Evolutionary conservation across 2,329 filamentous ascomycete genomes (phyloP).

Genomic region (Hypomyces rosellus): DNA sequence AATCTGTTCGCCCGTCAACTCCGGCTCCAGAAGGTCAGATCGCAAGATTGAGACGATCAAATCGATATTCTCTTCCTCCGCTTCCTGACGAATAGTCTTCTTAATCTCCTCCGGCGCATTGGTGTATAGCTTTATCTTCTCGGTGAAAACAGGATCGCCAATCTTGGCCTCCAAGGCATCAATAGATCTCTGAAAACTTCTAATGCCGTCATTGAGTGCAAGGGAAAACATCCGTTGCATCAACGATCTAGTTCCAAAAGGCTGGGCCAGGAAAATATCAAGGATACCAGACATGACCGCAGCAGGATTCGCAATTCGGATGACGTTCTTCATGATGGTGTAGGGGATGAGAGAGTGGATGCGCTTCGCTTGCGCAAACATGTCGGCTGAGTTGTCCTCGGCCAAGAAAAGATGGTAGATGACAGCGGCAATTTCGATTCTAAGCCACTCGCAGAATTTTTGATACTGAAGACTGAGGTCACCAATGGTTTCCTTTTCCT

Average conservation of each 20-base stretch:
- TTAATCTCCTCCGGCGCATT: slow-evolving; percentile 72
- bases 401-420: slow-evolving; percentile 96
- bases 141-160: slow-evolving; percentile 69
- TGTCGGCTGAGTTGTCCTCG: slow-evolving; percentile 93
- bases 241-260: slow-evolving; percentile 82
- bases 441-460: slow-evolving; percentile 96
- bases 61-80: slow-evolving; percentile 68
- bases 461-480: slow-evolving; percentile 93
- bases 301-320: slow-evolving; percentile 90
- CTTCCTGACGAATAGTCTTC: slow-evolving; percentile 65
- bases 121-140: slow-evolving; percentile 76
- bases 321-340: slow-evolving; percentile 89
- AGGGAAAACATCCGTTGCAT: slow-evolving; percentile 93
- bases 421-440: slow-evolving; percentile 94
- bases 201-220: slow-evolving; percentile 85
- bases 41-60: slow-evolving; percentile 78
- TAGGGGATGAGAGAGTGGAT: slow-evolving; percentile 96
- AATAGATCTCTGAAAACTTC: slow-evolving; percentile 78
- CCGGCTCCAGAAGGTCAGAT: slow-evolving; percentile 67
- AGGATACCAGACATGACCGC: slow-evolving; percentile 95
- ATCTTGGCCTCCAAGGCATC: slow-evolving; percentile 72
- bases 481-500: slow-evolving; percentile 77
- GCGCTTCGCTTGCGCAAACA: slow-evolving; percentile 88
- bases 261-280: slow-evolving; percentile 92
- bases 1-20: slow-evolving; percentile 68